Evolutionary conservation across 1,139 yeast species (phyloP), one percentile per base, ranked within the genome.

Genomic region (Suhomyces taliae): DNA sequence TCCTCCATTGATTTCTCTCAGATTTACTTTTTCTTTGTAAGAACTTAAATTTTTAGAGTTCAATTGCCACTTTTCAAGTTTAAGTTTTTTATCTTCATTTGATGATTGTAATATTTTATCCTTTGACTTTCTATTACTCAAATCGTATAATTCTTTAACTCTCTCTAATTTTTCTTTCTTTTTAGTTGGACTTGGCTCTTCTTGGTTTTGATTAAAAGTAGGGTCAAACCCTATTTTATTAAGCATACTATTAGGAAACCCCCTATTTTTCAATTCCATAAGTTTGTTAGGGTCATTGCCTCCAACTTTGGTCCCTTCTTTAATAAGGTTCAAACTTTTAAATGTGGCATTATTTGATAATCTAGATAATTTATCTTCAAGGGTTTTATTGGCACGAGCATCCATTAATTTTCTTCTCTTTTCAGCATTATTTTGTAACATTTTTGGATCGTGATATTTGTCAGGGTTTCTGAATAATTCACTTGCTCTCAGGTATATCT

Each of bases 221-320:
- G 85, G 84, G 58, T 80, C 83, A 56, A 75, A 79, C 2, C 85
- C 85, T 35, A 79, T 63, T 32, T 67, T 64, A 24, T 67, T 65
- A 26, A 79, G 58, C 47, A 75, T 64, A 7, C 69, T 66, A 41
- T 66, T 62, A 12, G 73, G 65, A 47, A 74, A 68, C 5, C 77
- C 74, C 36, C 49, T 41, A 19, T 39, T 47, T 34, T 50, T 50
- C 24, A 41, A 24, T 29, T 43, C 49, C 46, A 43, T 39, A 10
- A 62, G 60, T 40, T 60, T 60, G 19, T 69, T 55, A 41, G 45
- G 54, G 51, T 51, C 61, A 49, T 36, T 26, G 50, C 61, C 35
- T 55, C 56, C 40, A 53, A 49, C 61, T 49, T 37, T 15, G 50
- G 62, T 38, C 1, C 11, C 32, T 57, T 58, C 45, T 56, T 50